These are phyloP conservation scores for Posidonia oceanica DNA, from an alignment of 116 monocot species.

Conservation along the genomic window DNA sequence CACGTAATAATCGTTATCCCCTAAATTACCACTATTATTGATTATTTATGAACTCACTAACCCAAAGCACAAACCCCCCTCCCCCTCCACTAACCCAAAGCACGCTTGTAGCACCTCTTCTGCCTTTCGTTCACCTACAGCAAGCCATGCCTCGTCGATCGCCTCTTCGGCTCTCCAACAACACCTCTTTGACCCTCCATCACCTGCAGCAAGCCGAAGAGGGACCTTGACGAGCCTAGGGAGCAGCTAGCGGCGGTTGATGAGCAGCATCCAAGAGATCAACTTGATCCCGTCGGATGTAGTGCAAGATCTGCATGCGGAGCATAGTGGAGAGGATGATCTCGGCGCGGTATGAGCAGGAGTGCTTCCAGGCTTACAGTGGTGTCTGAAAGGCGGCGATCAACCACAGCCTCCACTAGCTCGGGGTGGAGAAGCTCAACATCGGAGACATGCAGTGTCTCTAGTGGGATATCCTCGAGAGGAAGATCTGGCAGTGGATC, in stretches of 20 bases:
- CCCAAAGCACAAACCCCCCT: too few species aligned
- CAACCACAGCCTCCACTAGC: slow-evolving; percentile 25
- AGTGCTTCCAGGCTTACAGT: slow-evolving; percentile 46
- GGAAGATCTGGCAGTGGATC: slow-evolving; percentile 58
- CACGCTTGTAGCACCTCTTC: too few species aligned
- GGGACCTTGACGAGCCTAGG: not conserved
- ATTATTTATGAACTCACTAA: too few species aligned
- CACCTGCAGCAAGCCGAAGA: too few species aligned
- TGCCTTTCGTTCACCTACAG: too few species aligned
- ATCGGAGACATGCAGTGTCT: slow-evolving; percentile 55
- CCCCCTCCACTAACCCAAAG: too few species aligned
- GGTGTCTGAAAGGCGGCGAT: slow-evolving; percentile 8
- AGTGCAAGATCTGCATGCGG: slow-evolving; percentile 31
- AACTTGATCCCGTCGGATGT: slow-evolving; percentile 45
- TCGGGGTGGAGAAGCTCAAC: not conserved
- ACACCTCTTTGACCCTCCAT: too few species aligned
- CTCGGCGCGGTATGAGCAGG: slow-evolving; percentile 32
- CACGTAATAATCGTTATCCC: too few species aligned
- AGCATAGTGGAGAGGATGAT: slow-evolving; percentile 56
- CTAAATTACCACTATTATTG: too few species aligned
- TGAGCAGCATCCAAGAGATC: slow-evolving; percentile 42
- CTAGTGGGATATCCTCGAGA: slow-evolving; percentile 42
- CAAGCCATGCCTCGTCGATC: too few species aligned
- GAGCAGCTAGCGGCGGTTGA: slow-evolving; percentile 14
- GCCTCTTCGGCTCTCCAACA: too few species aligned